Evolutionary conservation across 768 basidiomycete genomes (phyloP).

Genomic region (Porphyrellus cyaneotinctus): DNA sequence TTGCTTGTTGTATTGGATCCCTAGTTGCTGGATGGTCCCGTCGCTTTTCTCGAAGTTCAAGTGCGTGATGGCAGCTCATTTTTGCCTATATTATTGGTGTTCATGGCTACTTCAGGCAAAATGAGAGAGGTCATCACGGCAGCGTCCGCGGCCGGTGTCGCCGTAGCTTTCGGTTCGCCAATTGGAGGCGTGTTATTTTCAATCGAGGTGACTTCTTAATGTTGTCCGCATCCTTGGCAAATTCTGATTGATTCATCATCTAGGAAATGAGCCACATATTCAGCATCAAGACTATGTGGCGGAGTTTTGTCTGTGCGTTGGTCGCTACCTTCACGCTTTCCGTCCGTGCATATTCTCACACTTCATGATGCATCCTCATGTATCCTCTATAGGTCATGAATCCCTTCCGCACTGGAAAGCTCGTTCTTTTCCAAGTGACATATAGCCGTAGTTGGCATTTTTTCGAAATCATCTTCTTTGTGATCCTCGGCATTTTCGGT

Average conservation of each 20-base stretch:
- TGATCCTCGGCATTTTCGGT: slow-evolving; percentile 93
- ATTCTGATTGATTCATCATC: not conserved
- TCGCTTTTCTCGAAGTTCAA: slow-evolving; percentile 82
- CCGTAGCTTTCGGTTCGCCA: slow-evolving; percentile 96
- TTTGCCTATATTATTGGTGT: slow-evolving; percentile 4
- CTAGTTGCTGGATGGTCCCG: slow-evolving; percentile 83
- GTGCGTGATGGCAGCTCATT: slow-evolving; percentile 41
- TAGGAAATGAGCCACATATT: slow-evolving; percentile 99
- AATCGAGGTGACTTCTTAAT: slow-evolving; percentile 66
- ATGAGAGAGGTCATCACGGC: slow-evolving; percentile 92
- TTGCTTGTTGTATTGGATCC: slow-evolving; percentile 90
- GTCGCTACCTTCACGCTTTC: slow-evolving; percentile 95
- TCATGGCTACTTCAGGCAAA: slow-evolving; percentile 46
- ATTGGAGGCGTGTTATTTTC: slow-evolving; percentile 98
- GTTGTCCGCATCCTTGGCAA: not conserved
- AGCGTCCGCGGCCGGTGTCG: slow-evolving; percentile 95
- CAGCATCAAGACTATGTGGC: slow-evolving; percentile 98
- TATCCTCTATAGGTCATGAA: slow-evolving; percentile 76
- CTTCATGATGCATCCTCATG: slow-evolving; percentile 20
- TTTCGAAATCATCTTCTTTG: slow-evolving; percentile 96
- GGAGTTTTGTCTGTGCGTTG: slow-evolving; percentile 94
- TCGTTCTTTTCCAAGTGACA: slow-evolving; percentile 96
- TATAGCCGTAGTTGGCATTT: slow-evolving; percentile 99
- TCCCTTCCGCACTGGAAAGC: slow-evolving; percentile 95
- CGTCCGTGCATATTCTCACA: slow-evolving; percentile 47